Conservation (phyloP, 2,329 filamentous ascomycete genomes). For the Waltergamsia citrina region DNA sequence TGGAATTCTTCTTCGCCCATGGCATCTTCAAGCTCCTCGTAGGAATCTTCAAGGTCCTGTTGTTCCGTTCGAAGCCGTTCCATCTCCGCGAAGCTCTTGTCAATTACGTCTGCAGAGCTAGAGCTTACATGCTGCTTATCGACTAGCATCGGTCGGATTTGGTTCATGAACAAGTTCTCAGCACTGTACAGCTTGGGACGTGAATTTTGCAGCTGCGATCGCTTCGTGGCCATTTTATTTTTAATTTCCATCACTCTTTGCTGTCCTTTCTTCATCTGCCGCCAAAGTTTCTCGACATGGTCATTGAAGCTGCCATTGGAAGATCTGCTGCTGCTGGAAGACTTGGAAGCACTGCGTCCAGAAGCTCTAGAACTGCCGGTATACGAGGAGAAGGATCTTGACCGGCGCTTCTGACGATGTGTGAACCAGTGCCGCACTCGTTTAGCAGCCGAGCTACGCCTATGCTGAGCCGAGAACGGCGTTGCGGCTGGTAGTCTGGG, state of each 20-base stretch:
- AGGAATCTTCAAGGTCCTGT: constrained; percentile 22
- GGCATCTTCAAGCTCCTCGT: constrained; percentile 23
- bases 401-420: not conserved
- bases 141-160: constrained; percentile 25
- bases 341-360: not conserved
- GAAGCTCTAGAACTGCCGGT: not conserved
- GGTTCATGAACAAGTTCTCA: constrained; percentile 29
- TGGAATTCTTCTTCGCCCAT: constrained; percentile 25
- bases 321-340: not conserved
- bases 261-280: constrained; percentile 22
- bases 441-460: not conserved
- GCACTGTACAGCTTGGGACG: constrained; percentile 22
- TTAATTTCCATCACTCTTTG: constrained; percentile 17
- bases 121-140: constrained; percentile 11
- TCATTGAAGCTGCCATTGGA: constrained; percentile 13
- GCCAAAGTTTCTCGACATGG: constrained; percentile 23
- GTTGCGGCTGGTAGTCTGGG: constrained; percentile 1
- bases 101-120: constrained; percentile 13
- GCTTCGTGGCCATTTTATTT: constrained; percentile 18
- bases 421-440: not conserved
- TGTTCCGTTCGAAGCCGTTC: constrained; percentile 27
- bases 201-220: constrained; percentile 19
- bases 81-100: constrained; percentile 21
- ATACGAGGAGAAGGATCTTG: not conserved
- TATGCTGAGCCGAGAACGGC: not conserved